Conservation (phyloP, 495 filamentous ascomycete genomes). For the Hypoxylon fragiforme region DNA sequence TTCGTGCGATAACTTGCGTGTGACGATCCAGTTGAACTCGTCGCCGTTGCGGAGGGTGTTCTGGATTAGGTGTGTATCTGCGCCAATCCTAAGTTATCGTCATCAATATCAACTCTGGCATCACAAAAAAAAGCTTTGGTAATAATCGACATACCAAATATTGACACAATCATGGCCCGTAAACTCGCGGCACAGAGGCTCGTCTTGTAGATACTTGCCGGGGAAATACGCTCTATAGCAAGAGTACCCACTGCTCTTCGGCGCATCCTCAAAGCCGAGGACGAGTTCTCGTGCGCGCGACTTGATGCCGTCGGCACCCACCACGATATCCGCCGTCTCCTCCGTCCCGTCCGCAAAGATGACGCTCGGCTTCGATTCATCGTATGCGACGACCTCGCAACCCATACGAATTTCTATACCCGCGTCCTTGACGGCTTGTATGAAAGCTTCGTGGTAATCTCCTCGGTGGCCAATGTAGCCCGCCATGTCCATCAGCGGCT, state of each 20-base stretch:
- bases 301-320: slow-evolving; percentile 51
- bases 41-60: slow-evolving; percentile 53
- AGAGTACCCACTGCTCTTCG: slow-evolving; percentile 53
- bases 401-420: slow-evolving; percentile 54
- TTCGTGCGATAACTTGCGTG: slow-evolving; percentile 46
- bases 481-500: slow-evolving; percentile 61
- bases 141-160: slow-evolving; percentile 44
- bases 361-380: slow-evolving; percentile 48
- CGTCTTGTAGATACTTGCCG: slow-evolving; percentile 45
- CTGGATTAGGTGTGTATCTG: slow-evolving; percentile 53
- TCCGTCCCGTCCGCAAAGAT: slow-evolving; percentile 44
- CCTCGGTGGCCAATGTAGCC: slow-evolving; percentile 58
- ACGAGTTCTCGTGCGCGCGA: slow-evolving; percentile 50
- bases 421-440: slow-evolving; percentile 52
- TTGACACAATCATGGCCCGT: slow-evolving; percentile 55
- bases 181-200: slow-evolving; percentile 49
- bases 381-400: slow-evolving; percentile 50
- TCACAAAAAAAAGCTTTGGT: background rate
- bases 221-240: slow-evolving; percentile 55
- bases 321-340: slow-evolving; percentile 36
- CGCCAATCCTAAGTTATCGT: slow-evolving; percentile 42
- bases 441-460: slow-evolving; percentile 56
- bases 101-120: background rate
- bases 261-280: slow-evolving; percentile 50
- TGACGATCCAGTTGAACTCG: slow-evolving; percentile 58